phyloP scores from a whole-genome alignment of 352 stramenopile species.

The Globisporangium ultimum region DNA sequence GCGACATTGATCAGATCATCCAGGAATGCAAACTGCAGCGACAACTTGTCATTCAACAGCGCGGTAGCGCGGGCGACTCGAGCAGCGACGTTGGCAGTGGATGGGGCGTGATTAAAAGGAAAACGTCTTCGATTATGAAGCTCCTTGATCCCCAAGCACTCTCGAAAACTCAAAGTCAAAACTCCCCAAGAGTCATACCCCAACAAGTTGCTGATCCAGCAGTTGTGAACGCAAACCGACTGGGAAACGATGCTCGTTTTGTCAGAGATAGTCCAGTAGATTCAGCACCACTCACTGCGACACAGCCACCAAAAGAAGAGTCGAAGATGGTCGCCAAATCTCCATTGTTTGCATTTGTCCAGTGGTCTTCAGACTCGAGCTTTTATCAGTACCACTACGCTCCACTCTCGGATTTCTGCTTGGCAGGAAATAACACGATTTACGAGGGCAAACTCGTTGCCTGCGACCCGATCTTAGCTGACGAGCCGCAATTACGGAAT shows the following conservation, averaged over 20 bases:
- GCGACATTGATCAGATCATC: slow-evolving; percentile 8
- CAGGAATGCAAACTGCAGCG: slow-evolving; percentile 20
- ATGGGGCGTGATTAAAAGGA: slow-evolving; percentile 34
- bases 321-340: background rate
- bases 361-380: slow-evolving; percentile 48
- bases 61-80: background rate
- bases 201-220: slow-evolving; percentile 2
- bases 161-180: background rate
- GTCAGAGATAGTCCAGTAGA: background rate
- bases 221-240: background rate
- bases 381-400: slow-evolving; percentile 49
- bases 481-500: slow-evolving; percentile 37
- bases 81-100: slow-evolving; percentile 1
- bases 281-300: background rate
- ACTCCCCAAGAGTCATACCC: background rate
- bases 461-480: slow-evolving; percentile 45
- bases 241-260: background rate
- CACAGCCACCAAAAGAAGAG: background rate
- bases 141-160: slow-evolving; percentile 27
- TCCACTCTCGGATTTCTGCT: slow-evolving; percentile 64
- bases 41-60: slow-evolving; percentile 8
- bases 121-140: slow-evolving; percentile 55
- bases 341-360: slow-evolving; percentile 65
- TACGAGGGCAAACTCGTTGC: slow-evolving; percentile 42
- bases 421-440: slow-evolving; percentile 28